Conservation (phyloP, 192 early-diverging fungal species). For the Coemansia sp. region DNA sequence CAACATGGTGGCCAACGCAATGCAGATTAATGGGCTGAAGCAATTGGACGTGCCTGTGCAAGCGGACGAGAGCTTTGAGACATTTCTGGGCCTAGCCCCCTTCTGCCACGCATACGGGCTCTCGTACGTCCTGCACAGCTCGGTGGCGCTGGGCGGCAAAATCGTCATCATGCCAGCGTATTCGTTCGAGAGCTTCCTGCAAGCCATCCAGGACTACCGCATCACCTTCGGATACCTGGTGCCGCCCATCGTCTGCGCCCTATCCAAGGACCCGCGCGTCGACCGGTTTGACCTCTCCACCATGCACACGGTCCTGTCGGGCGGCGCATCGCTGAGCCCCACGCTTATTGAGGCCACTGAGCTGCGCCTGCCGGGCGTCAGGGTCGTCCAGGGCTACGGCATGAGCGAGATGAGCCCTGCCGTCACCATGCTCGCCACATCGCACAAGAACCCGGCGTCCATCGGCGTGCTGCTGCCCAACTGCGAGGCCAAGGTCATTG, state of each 20-base stretch:
- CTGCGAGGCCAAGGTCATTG: slow-evolving; percentile 74
- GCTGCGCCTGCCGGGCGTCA: slow-evolving; percentile 40
- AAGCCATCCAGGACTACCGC: slow-evolving; percentile 66
- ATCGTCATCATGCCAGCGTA: slow-evolving; percentile 79
- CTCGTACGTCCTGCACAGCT: slow-evolving; percentile 57
- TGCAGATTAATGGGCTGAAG: slow-evolving; percentile 55
- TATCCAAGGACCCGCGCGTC: slow-evolving; percentile 81
- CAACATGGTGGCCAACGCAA: slow-evolving; percentile 70
- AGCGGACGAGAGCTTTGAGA: slow-evolving; percentile 49
- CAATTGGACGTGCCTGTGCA: slow-evolving; percentile 21
- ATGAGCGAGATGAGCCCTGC: slow-evolving; percentile 66
- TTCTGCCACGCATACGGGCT: slow-evolving; percentile 78
- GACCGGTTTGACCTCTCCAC: slow-evolving; percentile 70
- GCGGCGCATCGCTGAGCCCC: slow-evolving; percentile 78
- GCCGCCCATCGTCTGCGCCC: slow-evolving; percentile 66
- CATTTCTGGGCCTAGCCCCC: slow-evolving; percentile 60
- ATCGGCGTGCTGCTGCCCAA: slow-evolving; percentile 75
- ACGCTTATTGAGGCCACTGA: slow-evolving; percentile 64
- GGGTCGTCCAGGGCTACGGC: slow-evolving; percentile 67
- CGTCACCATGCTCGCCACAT: slow-evolving; percentile 45
- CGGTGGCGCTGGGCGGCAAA: slow-evolving; percentile 40
- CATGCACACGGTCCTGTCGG: slow-evolving; percentile 67
- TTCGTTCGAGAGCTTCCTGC: slow-evolving; percentile 65
- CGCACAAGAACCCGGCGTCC: slow-evolving; percentile 52
- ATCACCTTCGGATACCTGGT: slow-evolving; percentile 69